Evolutionary conservation across 495 filamentous ascomycete species (phyloP), one percentile per base, ranked within the genome.

Genomic region (Aspergillus campestris): DNA sequence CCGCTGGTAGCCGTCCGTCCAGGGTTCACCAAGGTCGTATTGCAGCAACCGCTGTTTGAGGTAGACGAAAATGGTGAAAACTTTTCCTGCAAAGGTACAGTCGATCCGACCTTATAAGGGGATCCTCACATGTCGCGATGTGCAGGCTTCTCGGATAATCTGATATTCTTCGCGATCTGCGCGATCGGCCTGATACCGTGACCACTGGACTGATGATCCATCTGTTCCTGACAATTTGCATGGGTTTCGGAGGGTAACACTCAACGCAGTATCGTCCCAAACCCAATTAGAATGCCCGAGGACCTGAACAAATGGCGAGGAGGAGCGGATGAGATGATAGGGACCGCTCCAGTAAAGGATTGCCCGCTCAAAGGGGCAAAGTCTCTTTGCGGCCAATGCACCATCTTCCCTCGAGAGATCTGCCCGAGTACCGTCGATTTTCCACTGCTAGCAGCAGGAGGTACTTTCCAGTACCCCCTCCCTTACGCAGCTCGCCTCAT

Each of bases 1-100:
- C 47, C 47, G 47, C 27, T 40, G 47, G 34, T 49, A 49, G 15
- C 47, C 47, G 47, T 42, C 15, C 5, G n/a, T 30, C 27, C 40
- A 44, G 35, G 47, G 31, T 34, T 31, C 18, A 24, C 43, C 47
- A 42, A 37, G 15, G 47, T 49, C 38, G 47, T 41, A 49, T 49
- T 49, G 47, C 47, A 49, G 47, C 15, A 39, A 39, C 14, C 13
- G 29, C 18, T 7, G 35, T 40, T 42, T 44, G 46, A 36, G 11
- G 40, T 44, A 40, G 40, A 49, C 29, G 34, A 42, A 42, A 43
- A 42, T 38, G 40, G 44, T 24, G 34, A 42, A 42, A 43, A 37
- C 34, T 33, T 13, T 38, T 30, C 31, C 9, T n/a, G 10, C 8
- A 9, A 36, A 8, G 14, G 38, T 11, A 13, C 47, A 36, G 15